Base-by-base conservation (phyloP, 306 rosid species). In the Cajanus cajan region DNA sequence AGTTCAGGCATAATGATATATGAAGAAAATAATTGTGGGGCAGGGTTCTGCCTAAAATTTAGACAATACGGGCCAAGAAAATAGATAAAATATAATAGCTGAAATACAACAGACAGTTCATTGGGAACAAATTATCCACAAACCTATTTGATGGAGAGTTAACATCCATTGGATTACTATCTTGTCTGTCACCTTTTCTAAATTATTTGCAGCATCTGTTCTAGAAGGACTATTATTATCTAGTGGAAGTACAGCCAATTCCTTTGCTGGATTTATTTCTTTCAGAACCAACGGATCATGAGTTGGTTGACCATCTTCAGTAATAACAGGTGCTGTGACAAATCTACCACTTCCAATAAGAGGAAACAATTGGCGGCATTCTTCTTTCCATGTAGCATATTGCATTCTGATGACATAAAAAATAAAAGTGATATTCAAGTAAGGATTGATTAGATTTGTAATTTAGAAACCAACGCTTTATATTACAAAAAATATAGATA, bases 131-230 rank as follows among this genome's bases (percentile, higher is more conserved):
- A 69, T 36, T 41, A 48, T 39, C 63, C 55, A 87, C 97, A 58
- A 55, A 96, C 99, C 99, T 84, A 93, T 96, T 84, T 96, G 99
- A 91, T 96, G 99, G 50, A 96, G 90, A 77, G 97, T 96, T 83
- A 88, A 93, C 96, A 96, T 70, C 99, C 99, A 96, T 82, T 96
- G 97, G 79, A 91, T 82, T 82, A 88, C 79, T 86, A 83, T 91
- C 84, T 89, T 88, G 83, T 93, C 97, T 48, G 67, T 86, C 80
- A 90, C 90, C 8, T 48, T 75, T 50, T 82, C 85, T 79, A 91
- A 22, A 71, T 55, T 65, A 83, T 33, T 87, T 71, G 78, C 65
- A 76, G 80, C 14, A 50, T 76, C 80, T 22, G 80, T 39, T 14
- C 45, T 85, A 55, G 86, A 72, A 83, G 69, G 51, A 65, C 67